Percentiles rank a stretch among this genome's conserved stretches.
These are phyloP conservation scores for Aspergillus sp. DNA, from an alignment of 2,329 filamentous ascomycete species.

Conservation along the genomic window DNA sequence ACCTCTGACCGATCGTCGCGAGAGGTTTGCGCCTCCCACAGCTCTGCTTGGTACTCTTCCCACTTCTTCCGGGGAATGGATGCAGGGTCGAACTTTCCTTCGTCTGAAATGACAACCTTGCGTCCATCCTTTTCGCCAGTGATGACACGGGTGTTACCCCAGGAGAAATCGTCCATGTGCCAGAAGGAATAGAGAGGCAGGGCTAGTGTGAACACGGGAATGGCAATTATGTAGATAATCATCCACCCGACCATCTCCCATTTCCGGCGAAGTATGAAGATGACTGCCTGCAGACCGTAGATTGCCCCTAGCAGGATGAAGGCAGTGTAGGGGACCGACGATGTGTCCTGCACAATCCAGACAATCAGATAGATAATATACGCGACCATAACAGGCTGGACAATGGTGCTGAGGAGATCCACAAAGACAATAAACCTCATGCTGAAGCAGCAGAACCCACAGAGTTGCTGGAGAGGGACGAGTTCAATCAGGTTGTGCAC, in stretches of 20 bases:
- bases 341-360: slow-evolving; percentile 52
- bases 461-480: slow-evolving; percentile 84
- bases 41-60: slow-evolving; percentile 97
- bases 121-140: slow-evolving; percentile 88
- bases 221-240: slow-evolving; percentile 85
- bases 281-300: slow-evolving; percentile 91
- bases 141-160: slow-evolving; percentile 97
- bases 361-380: slow-evolving; percentile 89
- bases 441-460: slow-evolving; percentile 99
- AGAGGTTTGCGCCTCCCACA: slow-evolving; percentile 93
- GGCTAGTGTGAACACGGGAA: slow-evolving; percentile 83
- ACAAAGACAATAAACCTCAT: slow-evolving; percentile 98
- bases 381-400: slow-evolving; percentile 81
- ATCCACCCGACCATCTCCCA: slow-evolving; percentile 99
- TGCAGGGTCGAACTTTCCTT: slow-evolving; percentile 91
- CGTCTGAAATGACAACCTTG: slow-evolving; percentile 87
- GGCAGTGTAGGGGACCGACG: slow-evolving; percentile 67
- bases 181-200: slow-evolving; percentile 94
- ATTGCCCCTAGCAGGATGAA: slow-evolving; percentile 91
- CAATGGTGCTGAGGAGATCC: slow-evolving; percentile 81
- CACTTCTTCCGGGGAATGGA: slow-evolving; percentile 96
- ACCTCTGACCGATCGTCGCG: slow-evolving; percentile 74
- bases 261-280: slow-evolving; percentile 91
- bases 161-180: slow-evolving; percentile 99
- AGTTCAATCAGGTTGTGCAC: slow-evolving; percentile 96